Percentiles rank a stretch among this genome's conserved stretches.
Evolutionary conservation across 1,139 yeast species (phyloP).

Genomic region (Yamadazyma triangularis): DNA sequence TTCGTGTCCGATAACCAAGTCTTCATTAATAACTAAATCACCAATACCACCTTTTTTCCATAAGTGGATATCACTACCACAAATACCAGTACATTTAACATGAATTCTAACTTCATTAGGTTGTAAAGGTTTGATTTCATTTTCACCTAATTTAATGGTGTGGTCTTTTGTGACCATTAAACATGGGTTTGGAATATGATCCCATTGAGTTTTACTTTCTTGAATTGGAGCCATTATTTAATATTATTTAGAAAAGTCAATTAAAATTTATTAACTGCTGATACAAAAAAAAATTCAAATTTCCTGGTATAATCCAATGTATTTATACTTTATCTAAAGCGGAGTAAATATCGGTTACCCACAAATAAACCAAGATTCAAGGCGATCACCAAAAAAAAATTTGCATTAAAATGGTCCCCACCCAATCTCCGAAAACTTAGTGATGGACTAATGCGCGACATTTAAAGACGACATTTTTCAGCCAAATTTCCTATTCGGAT

Average conservation of each 20-base stretch:
- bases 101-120: constrained; percentile 63
- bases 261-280: no score
- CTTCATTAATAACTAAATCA: constrained; percentile 20
- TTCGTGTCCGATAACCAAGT: constrained; percentile 30
- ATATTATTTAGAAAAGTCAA: no score
- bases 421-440: no score
- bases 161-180: constrained; percentile 13
- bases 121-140: constrained; percentile 17
- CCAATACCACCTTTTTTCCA: constrained; percentile 32
- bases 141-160: constrained; percentile 12
- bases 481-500: no score
- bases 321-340: constrained; percentile 1
- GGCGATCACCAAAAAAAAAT: no score
- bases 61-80: constrained; percentile 32
- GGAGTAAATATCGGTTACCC: constrained; percentile 5
- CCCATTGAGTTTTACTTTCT: constrained; percentile 14
- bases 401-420: no score
- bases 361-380: background rate
- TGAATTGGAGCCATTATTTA: constrained; percentile 14
- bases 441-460: no score
- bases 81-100: constrained; percentile 39
- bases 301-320: no score
- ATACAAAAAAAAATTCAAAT: no score
- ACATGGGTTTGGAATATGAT: constrained; percentile 15
- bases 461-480: no score